Evolutionary conservation across 2,329 filamentous ascomycete species (phyloP).

Genomic region (Fusarium subglutinans): DNA sequence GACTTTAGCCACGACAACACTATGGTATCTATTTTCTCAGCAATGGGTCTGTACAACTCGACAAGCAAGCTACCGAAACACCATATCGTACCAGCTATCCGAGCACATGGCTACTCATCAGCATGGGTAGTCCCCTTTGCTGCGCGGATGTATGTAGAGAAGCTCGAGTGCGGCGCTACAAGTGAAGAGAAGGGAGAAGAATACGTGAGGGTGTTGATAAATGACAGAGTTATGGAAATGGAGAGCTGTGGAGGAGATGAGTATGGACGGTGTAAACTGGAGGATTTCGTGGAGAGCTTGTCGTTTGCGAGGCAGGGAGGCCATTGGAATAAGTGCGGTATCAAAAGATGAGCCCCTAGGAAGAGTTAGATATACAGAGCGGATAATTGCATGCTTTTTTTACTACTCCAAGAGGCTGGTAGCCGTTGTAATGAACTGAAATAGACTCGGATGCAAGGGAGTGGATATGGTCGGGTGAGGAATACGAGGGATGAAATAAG

Average conservation of each 20-base stretch:
- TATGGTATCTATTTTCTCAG: conserved; percentile 79
- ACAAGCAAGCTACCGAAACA: conserved; percentile 64
- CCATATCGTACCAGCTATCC: conserved; percentile 57
- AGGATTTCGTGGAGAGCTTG: conserved; percentile 77
- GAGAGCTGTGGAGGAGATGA: conserved; percentile 75
- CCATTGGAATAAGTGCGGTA: conserved; percentile 64
- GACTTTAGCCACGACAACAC: conserved; percentile 95
- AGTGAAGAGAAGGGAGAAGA: conserved; percentile 77
- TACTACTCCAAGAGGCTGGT: conserved; percentile 4
- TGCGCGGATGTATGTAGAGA: conserved; percentile 85
- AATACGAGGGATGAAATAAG: conserved; percentile 6
- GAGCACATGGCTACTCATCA: conserved; percentile 75
- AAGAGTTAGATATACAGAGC: conserved; percentile 4
- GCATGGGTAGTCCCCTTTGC: conserved; percentile 86
- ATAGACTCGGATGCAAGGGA: conserved; percentile 21
- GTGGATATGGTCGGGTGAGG: not conserved
- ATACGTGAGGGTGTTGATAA: conserved; percentile 81
- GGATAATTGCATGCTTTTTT: conserved; percentile 26
- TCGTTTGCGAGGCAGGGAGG: conserved; percentile 78
- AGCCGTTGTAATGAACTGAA: conserved; percentile 9
- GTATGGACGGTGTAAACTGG: conserved; percentile 75
- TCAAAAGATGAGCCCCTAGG: not conserved
- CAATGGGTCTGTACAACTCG: conserved; percentile 79
- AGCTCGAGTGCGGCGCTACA: conserved; percentile 71
- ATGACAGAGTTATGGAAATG: conserved; percentile 82